Conservation (phyloP, 805 yeast species). For the Zygosaccharomyces pseudorouxii region DNA sequence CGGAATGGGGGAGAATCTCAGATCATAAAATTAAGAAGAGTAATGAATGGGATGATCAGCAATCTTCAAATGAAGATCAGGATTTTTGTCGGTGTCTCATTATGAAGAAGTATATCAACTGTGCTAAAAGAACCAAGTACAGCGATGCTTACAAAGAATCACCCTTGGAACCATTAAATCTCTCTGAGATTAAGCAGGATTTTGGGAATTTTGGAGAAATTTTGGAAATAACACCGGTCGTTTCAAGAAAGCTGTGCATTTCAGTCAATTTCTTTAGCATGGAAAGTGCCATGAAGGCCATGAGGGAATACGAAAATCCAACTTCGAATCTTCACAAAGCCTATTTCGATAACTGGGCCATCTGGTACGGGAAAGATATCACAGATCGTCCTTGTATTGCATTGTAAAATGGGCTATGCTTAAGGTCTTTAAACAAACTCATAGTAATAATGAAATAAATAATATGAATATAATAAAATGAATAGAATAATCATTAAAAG, state of each 20-base stretch:
- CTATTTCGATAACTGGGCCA: constrained; percentile 52
- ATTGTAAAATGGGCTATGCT: constrained; percentile 8
- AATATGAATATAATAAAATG: not conserved
- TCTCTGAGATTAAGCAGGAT: constrained; percentile 44
- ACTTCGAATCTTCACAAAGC: constrained; percentile 38
- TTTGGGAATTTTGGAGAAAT: constrained; percentile 56
- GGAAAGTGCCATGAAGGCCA: constrained; percentile 55
- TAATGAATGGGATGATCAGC: constrained; percentile 19
- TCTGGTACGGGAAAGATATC: constrained; percentile 64
- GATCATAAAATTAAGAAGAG: constrained; percentile 17
- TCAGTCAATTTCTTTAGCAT: constrained; percentile 57
- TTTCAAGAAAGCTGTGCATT: constrained; percentile 60
- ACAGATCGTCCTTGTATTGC: constrained; percentile 51
- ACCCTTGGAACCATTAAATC: constrained; percentile 44
- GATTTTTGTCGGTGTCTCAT: constrained; percentile 57
- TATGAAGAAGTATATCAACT: constrained; percentile 36
- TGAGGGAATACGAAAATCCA: constrained; percentile 40
- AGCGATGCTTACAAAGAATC: constrained; percentile 15
- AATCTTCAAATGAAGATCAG: constrained; percentile 17
- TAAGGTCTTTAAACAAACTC: not conserved
- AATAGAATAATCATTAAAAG: not conserved
- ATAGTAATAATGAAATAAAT: not conserved
- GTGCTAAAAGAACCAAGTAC: constrained; percentile 5
- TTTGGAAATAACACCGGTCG: constrained; percentile 58
- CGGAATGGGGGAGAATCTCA: constrained; percentile 41